phyloP scores from a whole-genome alignment of 139 green algal species.

The Chlorella vulgaris region DNA sequence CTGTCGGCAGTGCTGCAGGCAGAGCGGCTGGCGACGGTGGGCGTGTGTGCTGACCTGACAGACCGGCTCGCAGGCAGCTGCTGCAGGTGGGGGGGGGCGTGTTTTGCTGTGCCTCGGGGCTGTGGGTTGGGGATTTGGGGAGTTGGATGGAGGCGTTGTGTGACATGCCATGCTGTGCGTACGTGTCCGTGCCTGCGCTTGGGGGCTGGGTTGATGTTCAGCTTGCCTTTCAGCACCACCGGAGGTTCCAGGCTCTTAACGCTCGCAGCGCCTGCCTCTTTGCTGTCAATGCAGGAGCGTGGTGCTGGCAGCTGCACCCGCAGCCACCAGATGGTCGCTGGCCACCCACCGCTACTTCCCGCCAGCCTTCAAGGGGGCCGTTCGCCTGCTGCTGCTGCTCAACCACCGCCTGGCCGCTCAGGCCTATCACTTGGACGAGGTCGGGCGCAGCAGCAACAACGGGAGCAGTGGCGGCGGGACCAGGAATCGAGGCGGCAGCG shows the following conservation, averaged over 20 bases:
- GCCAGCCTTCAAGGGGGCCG: slow-evolving; percentile 14
- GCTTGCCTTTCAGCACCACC: too few species aligned
- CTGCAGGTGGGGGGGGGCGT: slow-evolving; percentile 8
- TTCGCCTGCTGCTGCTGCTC: slow-evolving; percentile 13
- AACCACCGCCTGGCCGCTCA: slow-evolving; percentile 9
- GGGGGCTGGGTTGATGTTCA: too few species aligned
- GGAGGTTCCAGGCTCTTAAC: too few species aligned
- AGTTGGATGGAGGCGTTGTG: too few species aligned
- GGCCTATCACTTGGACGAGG: background rate
- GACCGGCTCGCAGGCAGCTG: background rate
- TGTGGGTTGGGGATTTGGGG: too few species aligned
- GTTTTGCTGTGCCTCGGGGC: background rate
- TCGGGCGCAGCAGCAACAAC: background rate
- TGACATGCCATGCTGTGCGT: too few species aligned
- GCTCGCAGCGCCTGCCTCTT: background rate
- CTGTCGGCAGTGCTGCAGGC: slow-evolving; percentile 18
- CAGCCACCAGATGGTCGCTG: background rate
- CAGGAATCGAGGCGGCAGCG: background rate
- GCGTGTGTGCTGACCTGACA: background rate
- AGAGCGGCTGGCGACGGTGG: background rate
- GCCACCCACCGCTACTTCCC: slow-evolving; percentile 20
- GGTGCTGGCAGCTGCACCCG: background rate
- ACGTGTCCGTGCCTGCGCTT: too few species aligned
- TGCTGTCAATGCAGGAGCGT: background rate
- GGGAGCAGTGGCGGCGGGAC: background rate